Percentiles rank a stretch among this genome's conserved stretches.
These are phyloP conservation scores for Fagopyrum tataricum DNA, from an alignment of 148 eudicot species.

Conservation along the genomic window DNA sequence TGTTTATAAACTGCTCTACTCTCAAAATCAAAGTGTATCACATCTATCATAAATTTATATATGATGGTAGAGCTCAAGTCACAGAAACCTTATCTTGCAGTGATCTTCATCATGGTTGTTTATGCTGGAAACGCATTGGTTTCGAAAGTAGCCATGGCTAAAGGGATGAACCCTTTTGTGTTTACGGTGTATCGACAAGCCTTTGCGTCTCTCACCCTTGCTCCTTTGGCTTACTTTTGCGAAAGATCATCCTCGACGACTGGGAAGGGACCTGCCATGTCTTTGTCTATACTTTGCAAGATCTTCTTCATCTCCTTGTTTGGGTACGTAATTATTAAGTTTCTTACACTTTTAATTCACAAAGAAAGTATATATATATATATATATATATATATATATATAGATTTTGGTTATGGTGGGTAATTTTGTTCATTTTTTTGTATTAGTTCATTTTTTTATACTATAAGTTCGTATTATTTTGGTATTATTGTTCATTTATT, in stretches of 20 bases:
- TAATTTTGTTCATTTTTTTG: too few relatives aligned
- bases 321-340: constrained; percentile 12
- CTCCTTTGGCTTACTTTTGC: constrained; percentile 34
- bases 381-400: too few relatives aligned
- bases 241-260: constrained; percentile 21
- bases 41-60: neutral
- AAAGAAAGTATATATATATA: too few relatives aligned
- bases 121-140: constrained; percentile 44
- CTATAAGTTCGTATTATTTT: too few relatives aligned
- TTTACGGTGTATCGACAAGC: constrained; percentile 74
- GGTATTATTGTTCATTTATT: too few relatives aligned
- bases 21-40: neutral
- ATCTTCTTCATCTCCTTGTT: constrained; percentile 26
- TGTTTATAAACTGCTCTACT: neutral
- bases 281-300: constrained; percentile 21
- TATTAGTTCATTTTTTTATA: too few relatives aligned
- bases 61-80: constrained; percentile 10
- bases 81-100: constrained; percentile 26
- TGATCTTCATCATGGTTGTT: constrained; percentile 21
- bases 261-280: constrained; percentile 20
- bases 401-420: too few relatives aligned
- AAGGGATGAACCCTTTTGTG: constrained; percentile 72
- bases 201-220: constrained; percentile 44
- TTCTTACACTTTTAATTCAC: too few relatives aligned
- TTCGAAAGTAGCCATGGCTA: constrained; percentile 65